Conservation (phyloP, 768 basidiomycete genomes). For the Lactifluus rugatus region DNA sequence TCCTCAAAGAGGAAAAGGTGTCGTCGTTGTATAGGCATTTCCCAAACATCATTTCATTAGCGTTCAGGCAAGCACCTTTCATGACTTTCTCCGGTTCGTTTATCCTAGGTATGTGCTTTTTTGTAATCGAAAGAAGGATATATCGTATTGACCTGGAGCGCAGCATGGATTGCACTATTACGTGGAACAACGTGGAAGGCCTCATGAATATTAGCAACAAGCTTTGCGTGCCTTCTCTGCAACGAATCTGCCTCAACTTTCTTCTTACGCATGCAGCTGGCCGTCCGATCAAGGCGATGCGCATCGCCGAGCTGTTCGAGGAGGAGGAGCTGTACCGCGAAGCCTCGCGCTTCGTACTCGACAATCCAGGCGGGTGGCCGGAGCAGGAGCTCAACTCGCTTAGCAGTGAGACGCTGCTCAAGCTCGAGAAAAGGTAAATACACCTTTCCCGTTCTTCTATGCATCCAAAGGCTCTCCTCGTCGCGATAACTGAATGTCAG, state of each 20-base stretch:
- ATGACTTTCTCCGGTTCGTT: conserved; percentile 87
- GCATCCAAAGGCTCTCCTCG: not conserved
- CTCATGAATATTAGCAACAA: conserved; percentile 88
- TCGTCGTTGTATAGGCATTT: conserved; percentile 16
- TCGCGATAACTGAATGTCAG: not conserved
- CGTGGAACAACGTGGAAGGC: conserved; percentile 91
- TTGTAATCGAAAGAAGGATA: not conserved
- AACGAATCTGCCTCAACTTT: conserved; percentile 76
- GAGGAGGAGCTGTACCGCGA: conserved; percentile 88
- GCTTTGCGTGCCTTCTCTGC: conserved; percentile 72
- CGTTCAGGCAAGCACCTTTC: conserved; percentile 67
- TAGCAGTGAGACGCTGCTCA: conserved; percentile 71
- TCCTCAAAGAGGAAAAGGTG: conserved; percentile 83
- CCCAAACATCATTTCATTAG: not conserved
- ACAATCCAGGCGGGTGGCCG: conserved; percentile 81
- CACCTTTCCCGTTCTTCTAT: conserved; percentile 11
- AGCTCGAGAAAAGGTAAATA: conserved; percentile 71
- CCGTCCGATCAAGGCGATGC: conserved; percentile 85
- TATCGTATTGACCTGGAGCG: conserved; percentile 5
- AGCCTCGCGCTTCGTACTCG: conserved; percentile 83
- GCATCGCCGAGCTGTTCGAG: conserved; percentile 82
- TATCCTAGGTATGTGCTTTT: conserved; percentile 74
- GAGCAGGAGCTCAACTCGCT: conserved; percentile 76
- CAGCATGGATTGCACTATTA: conserved; percentile 83
- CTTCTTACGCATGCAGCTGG: conserved; percentile 89